A percentile compares a stretch with the other conserved stretches of the same genome.
These are phyloP conservation scores for Fragilaria radians DNA, from an alignment of 108 stramenopile genomes.

Conservation along the genomic window DNA sequence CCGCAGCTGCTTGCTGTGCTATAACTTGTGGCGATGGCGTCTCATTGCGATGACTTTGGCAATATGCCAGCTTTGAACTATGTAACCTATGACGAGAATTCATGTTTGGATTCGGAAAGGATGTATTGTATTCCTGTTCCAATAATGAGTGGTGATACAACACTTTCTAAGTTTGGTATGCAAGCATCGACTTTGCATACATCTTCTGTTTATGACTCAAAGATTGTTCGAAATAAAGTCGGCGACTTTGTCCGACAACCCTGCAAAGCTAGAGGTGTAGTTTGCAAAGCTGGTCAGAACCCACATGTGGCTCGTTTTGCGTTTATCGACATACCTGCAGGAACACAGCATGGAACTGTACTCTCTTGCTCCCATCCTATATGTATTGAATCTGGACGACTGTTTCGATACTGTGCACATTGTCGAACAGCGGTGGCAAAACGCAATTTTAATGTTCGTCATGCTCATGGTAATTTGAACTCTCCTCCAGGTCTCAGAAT, in stretches of 20 bases:
- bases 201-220: too few species aligned
- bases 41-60: too few species aligned
- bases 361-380: background rate
- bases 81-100: too few species aligned
- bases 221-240: too few species aligned
- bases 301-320: background rate
- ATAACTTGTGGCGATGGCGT: too few species aligned
- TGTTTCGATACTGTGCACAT: background rate
- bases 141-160: too few species aligned
- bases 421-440: slow-evolving; percentile 1
- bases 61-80: too few species aligned
- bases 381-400: background rate
- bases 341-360: background rate
- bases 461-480: slow-evolving; percentile 2
- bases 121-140: too few species aligned
- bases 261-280: slow-evolving; percentile 1
- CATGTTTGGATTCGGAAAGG: too few species aligned
- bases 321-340: background rate
- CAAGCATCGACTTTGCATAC: too few species aligned
- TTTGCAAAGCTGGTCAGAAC: background rate
- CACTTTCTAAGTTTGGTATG: too few species aligned
- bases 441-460: slow-evolving; percentile 1
- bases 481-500: background rate
- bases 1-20: too few species aligned
- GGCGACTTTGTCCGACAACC: background rate